A percentile compares a stretch with the other conserved stretches of the same genome.
phyloP scores from a whole-genome alignment of 1,284 basidiomycete genomes.

The Golubevia pallescens region DNA sequence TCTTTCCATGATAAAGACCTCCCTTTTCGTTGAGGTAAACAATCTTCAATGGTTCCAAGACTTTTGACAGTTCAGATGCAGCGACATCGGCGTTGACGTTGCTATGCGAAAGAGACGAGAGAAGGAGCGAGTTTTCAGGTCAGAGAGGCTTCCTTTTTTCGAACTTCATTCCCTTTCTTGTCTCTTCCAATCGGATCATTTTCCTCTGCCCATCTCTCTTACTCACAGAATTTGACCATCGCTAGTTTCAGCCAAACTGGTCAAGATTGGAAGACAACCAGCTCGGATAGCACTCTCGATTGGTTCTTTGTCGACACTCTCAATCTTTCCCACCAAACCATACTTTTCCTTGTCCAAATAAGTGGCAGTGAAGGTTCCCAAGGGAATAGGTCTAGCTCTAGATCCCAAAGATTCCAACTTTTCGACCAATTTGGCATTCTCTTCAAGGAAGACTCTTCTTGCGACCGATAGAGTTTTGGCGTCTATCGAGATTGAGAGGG shows the following conservation, averaged over 20 bases:
- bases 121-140: not conserved
- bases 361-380: conserved; percentile 58
- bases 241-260: conserved; percentile 55
- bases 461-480: conserved; percentile 61
- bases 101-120: not conserved
- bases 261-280: conserved; percentile 63
- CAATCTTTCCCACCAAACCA: conserved; percentile 63
- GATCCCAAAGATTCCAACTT: conserved; percentile 63
- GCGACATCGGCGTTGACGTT: conserved; percentile 64
- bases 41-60: conserved; percentile 75
- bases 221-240: conserved; percentile 64
- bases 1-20: conserved; percentile 93
- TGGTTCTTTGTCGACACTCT: conserved; percentile 63
- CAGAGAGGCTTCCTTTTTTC: no score
- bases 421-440: conserved; percentile 60
- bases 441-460: conserved; percentile 61
- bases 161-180: no score
- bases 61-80: conserved; percentile 61
- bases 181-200: no score
- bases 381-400: conserved; percentile 60
- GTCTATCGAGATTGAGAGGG: conserved; percentile 14
- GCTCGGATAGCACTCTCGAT: conserved; percentile 63
- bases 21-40: conserved; percentile 99
- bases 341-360: conserved; percentile 64
- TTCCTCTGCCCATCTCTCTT: no score